Percentiles rank a stretch among this genome's conserved stretches.
phyloP scores from a whole-genome alignment of 2,329 filamentous ascomycete species.

The Leptographium flavum region DNA sequence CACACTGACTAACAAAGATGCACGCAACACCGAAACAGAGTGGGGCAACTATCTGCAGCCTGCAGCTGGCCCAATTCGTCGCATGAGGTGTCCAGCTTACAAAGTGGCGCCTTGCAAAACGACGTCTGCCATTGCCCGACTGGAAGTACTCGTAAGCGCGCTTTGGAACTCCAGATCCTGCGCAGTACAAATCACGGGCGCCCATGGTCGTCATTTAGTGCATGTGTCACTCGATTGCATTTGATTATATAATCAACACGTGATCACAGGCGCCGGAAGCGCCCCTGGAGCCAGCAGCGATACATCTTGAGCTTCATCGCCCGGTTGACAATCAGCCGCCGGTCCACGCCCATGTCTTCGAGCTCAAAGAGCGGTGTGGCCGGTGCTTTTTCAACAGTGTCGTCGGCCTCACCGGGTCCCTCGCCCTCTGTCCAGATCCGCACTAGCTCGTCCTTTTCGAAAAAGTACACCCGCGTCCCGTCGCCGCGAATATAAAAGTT shows the following conservation, averaged over 20 bases:
- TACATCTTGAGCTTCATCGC: slow-evolving; percentile 94
- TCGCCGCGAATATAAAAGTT: slow-evolving; percentile 97
- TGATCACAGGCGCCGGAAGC: slow-evolving; percentile 53
- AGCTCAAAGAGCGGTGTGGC: slow-evolving; percentile 46
- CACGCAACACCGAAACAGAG: not conserved
- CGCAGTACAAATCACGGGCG: too few relatives aligned
- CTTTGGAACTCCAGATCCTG: too few relatives aligned
- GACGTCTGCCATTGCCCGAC: too few relatives aligned
- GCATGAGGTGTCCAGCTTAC: too few relatives aligned
- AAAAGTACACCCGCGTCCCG: slow-evolving; percentile 94
- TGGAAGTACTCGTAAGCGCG: too few relatives aligned
- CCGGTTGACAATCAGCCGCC: slow-evolving; percentile 82
- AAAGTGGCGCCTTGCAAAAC: too few relatives aligned
- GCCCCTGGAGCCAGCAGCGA: slow-evolving; percentile 85
- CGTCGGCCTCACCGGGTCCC: slow-evolving; percentile 11
- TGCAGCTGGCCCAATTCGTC: too few relatives aligned
- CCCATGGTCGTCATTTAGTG: too few relatives aligned
- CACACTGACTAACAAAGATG: not conserved
- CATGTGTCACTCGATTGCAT: too few relatives aligned
- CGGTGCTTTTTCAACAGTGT: not conserved
- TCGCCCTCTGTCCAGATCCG: slow-evolving; percentile 51
- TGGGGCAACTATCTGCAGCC: not conserved
- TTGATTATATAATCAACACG: too few relatives aligned
- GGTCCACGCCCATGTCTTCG: slow-evolving; percentile 68
- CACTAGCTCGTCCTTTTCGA: slow-evolving; percentile 71